These are phyloP conservation scores for Schoenoplectus tabernaemontani DNA, from an alignment of 202 grass and related monocot genomes.

Conservation along the genomic window DNA sequence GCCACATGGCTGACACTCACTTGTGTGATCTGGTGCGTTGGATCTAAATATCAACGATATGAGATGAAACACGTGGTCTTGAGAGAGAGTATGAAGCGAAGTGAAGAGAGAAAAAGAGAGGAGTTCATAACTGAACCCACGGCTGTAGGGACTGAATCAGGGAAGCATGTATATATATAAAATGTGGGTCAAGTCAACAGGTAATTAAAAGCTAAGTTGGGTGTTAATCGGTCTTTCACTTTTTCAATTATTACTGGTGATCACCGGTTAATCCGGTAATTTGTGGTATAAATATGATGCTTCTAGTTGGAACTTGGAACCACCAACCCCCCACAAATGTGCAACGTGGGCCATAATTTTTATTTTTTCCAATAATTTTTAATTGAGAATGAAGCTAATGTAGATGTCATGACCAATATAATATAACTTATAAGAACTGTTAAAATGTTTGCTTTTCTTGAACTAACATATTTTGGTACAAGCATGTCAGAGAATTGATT, in stretches of 20 bases:
- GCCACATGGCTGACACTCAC: background rate
- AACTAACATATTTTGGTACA: background rate
- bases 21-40: background rate
- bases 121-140: background rate
- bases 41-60: background rate
- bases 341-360: background rate
- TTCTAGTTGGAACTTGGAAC: background rate
- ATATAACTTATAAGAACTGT: background rate
- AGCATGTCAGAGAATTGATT: background rate
- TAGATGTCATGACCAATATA: background rate
- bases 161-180: background rate
- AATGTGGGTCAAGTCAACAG: background rate
- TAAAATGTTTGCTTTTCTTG: background rate
- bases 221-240: background rate
- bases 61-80: background rate
- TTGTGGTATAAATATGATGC: background rate
- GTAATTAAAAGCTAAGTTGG: background rate
- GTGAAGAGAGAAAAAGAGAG: background rate
- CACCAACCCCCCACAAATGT: conserved; percentile 1
- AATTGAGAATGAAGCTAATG: background rate
- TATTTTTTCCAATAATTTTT: background rate
- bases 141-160: background rate
- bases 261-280: conserved; percentile 8
- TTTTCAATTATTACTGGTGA: conserved; percentile 2
- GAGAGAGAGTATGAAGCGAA: background rate